Percentiles rank a stretch among this genome's conserved stretches.
phyloP scores from a whole-genome alignment of 495 filamentous ascomycete species.

The Lindgomyces ingoldianus region DNA sequence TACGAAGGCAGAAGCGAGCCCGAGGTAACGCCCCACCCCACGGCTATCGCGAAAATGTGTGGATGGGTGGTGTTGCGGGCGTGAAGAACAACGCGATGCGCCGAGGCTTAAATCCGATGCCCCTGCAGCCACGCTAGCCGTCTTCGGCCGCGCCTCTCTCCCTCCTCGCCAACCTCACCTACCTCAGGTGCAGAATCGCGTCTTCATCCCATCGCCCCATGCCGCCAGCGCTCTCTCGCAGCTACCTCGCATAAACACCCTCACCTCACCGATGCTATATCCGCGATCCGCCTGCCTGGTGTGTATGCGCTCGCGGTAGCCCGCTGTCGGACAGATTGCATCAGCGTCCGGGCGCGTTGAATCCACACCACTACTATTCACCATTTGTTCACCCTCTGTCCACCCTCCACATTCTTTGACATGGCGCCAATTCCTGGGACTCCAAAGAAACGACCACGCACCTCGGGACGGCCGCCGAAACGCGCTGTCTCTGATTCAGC shows the following conservation, averaged over 20 bases:
- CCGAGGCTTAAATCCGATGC: not conserved
- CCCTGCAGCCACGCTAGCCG: not conserved
- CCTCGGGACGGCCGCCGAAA: conserved; percentile 13
- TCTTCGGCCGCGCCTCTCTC: not conserved
- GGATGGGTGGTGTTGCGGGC: not conserved
- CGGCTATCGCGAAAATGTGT: too few species aligned
- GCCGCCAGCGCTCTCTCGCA: not conserved
- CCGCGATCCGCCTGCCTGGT: not conserved
- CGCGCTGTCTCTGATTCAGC: conserved; percentile 31
- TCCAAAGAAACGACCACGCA: conserved; percentile 30
- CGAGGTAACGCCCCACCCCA: too few species aligned
- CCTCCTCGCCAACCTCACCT: not conserved
- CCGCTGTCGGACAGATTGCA: conserved; percentile 18
- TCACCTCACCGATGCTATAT: conserved; percentile 2
- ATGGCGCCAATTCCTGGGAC: conserved; percentile 35
- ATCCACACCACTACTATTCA: not conserved
- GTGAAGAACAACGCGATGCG: not conserved
- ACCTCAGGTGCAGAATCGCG: not conserved
- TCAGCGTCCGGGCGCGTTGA: conserved; percentile 20
- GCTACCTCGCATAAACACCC: not conserved
- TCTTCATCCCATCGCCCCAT: not conserved
- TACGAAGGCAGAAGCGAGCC: not conserved
- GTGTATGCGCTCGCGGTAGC: conserved; percentile 15
- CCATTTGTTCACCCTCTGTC: conserved; percentile 14
- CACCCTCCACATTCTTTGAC: not conserved